Base-by-base conservation (phyloP, 306 rosid genomes). In the Glycyrrhiza uralensis region DNA sequence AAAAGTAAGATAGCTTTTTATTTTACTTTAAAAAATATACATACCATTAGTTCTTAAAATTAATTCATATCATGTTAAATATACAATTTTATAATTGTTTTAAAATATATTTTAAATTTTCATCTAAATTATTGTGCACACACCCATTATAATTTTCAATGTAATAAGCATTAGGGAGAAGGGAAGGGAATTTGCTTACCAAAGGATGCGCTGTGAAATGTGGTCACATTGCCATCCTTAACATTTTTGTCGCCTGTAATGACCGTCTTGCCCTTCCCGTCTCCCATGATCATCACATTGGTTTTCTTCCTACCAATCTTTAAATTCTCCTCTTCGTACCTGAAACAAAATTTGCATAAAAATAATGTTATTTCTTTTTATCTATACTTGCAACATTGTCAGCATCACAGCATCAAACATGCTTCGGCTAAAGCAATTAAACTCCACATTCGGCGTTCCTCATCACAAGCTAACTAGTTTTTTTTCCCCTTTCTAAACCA, bases 121-220 rank as follows among this genome's bases (percentile, higher is more conserved):
- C 24, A 19, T 19, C 8, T 19, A 49, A 49, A 49, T 47, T 6
- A 47, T 19, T 1, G 7, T 47, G 55, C 28, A 19, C 24, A 7
- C 55, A 10, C 20, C 29, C 6, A 10, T 35, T 7, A 6, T 7
- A n/a, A 5, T 35, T 35, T 5, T 35, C 8, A 35, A 10, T 12
- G 6, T 5, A 0, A 28, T 9, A n/a, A 4, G 9, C 3, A 1
- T 8, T 17, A 36, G 18, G 22, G 14, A 59, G 0, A 51, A 18
- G 9, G 6, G 11, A 13, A 51, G 2, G 28, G 23, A 66, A 36
- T 8, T 84, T n/a, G n/a, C n/a, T n/a, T 87, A 95, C 99, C 99
- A 6, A 95, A 95, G 5, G 92, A 64, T 3, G 99, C 99, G 0
- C 88, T 95, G 92, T 89, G 99, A 76, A 95, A 95, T 22, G 99